phyloP scores from a whole-genome alignment of 106 monocot genomes.

The Platanthera guangdongensis region DNA sequence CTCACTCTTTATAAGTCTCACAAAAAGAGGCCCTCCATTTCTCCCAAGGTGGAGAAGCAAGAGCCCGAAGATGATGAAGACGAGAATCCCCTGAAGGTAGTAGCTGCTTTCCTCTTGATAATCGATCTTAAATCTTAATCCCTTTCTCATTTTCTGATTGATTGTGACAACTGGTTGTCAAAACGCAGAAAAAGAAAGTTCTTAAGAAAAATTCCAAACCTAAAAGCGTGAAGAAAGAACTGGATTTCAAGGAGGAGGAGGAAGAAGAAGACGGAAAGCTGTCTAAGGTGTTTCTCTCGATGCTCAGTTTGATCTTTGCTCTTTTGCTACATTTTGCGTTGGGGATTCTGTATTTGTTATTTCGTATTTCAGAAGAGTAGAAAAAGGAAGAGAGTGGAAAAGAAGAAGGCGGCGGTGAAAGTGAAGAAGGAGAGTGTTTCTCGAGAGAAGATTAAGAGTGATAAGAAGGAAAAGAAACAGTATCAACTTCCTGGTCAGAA shows the following conservation, averaged over 20 bases:
- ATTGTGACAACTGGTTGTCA: background rate
- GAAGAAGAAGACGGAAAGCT: slow-evolving; percentile 24
- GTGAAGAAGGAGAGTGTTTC: slow-evolving; percentile 6
- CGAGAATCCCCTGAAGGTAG: slow-evolving; percentile 3
- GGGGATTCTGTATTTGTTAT: background rate
- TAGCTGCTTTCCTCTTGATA: background rate
- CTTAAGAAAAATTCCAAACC: slow-evolving; percentile 19
- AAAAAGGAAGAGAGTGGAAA: slow-evolving; percentile 15
- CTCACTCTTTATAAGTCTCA: slow-evolving; percentile 23
- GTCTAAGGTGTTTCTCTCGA: slow-evolving; percentile 1
- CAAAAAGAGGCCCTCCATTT: slow-evolving; percentile 17
- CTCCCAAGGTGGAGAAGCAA: slow-evolving; percentile 29
- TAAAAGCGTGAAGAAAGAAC: slow-evolving; percentile 35
- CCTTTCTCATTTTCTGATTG: background rate
- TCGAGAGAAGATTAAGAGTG: slow-evolving; percentile 24
- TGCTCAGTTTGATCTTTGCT: background rate
- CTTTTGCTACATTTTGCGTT: background rate
- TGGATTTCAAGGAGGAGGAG: slow-evolving; percentile 18
- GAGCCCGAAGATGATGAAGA: slow-evolving; percentile 18
- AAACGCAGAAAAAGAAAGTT: slow-evolving; percentile 7
- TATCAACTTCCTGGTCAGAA: slow-evolving; percentile 85
- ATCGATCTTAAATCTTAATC: background rate
- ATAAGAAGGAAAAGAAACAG: slow-evolving; percentile 56
- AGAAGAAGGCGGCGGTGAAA: slow-evolving; percentile 11
- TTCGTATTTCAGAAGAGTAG: slow-evolving; percentile 10